These are phyloP conservation scores for Platanthera zijinensis DNA, from an alignment of 106 monocot genomes.

Conservation along the genomic window DNA sequence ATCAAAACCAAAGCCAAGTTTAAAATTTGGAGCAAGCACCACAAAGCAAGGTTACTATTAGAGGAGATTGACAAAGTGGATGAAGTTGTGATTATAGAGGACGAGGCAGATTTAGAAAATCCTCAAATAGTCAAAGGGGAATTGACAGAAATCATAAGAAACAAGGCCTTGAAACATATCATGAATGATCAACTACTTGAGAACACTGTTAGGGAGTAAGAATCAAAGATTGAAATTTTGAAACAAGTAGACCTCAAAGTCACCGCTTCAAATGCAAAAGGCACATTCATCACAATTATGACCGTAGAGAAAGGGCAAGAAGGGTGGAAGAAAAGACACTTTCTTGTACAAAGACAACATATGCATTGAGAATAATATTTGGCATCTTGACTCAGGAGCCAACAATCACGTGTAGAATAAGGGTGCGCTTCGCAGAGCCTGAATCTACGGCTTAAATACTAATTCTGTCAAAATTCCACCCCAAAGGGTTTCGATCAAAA, in stretches of 20 bases:
- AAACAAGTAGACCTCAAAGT: not conserved
- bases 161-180: not conserved
- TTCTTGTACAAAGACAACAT: not conserved
- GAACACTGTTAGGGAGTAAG: not conserved
- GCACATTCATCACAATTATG: slow-evolving; percentile 1
- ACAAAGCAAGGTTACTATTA: not conserved
- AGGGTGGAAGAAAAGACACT: not conserved
- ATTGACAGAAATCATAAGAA: not conserved
- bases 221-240: not conserved
- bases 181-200: not conserved
- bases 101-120: too few species aligned
- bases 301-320: not conserved
- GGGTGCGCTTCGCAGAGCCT: too few species aligned
- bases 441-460: too few species aligned
- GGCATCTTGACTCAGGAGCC: slow-evolving; percentile 3
- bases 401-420: slow-evolving; percentile 9
- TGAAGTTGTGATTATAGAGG: not conserved
- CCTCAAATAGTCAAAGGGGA: not conserved
- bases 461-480: too few species aligned
- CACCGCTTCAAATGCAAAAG: slow-evolving; percentile 14
- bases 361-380: not conserved
- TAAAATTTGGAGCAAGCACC: not conserved
- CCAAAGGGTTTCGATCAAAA: too few species aligned
- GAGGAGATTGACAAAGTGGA: not conserved
- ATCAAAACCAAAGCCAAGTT: not conserved